Conservation (phyloP, 805 yeast genomes). For the Zygosaccharomyces rouxii region DNA sequence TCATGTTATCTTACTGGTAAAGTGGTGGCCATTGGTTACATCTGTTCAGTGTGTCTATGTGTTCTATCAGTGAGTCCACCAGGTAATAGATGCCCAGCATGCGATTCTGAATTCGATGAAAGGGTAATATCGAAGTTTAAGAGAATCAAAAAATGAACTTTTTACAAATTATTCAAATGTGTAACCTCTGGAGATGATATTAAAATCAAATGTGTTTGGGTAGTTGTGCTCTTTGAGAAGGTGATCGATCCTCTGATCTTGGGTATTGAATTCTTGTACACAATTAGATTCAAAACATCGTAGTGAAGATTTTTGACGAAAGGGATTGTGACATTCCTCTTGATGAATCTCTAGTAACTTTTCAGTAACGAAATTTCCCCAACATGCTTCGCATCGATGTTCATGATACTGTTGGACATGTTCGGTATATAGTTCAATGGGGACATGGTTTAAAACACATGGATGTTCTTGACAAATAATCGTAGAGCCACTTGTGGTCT, state of each 20-base stretch:
- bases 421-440: slow-evolving; percentile 13
- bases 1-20: slow-evolving; percentile 89
- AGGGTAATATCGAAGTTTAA: slow-evolving; percentile 53
- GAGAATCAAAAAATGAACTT: slow-evolving; percentile 34
- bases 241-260: slow-evolving; percentile 43
- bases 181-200: slow-evolving; percentile 22
- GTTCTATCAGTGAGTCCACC: slow-evolving; percentile 65
- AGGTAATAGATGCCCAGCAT: slow-evolving; percentile 73
- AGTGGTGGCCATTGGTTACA: slow-evolving; percentile 88
- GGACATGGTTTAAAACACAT: slow-evolving; percentile 14
- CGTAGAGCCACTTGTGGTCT: not conserved
- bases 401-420: slow-evolving; percentile 19
- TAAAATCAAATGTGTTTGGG: slow-evolving; percentile 15
- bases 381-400: slow-evolving; percentile 38
- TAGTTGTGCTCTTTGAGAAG: slow-evolving; percentile 45
- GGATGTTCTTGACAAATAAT: slow-evolving; percentile 19
- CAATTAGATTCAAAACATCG: slow-evolving; percentile 45
- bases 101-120: slow-evolving; percentile 73
- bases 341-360: slow-evolving; percentile 45
- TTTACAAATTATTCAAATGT: not conserved
- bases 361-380: slow-evolving; percentile 41
- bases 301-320: slow-evolving; percentile 35
- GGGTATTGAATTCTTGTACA: slow-evolving; percentile 37
- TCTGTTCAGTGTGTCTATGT: slow-evolving; percentile 91
- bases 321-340: slow-evolving; percentile 51